Base-by-base conservation (phyloP, 148 eudicot genomes). In the Gaultheria prostrata region DNA sequence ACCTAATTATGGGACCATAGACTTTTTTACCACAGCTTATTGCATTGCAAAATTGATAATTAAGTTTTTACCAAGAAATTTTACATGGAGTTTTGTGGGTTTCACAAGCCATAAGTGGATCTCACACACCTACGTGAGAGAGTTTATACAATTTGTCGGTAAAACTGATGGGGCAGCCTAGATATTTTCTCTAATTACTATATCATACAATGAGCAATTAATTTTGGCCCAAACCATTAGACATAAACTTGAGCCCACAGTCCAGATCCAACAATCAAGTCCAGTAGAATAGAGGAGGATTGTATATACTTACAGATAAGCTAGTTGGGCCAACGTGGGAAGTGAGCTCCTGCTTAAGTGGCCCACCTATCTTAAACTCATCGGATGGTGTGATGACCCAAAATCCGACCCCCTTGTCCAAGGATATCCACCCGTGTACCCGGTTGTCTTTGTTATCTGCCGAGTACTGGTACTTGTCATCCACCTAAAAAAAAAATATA, bases 341-440 rank as follows among this genome's bases (percentile, higher is more conserved):
- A 11, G 96, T 93, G 75, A 94, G 94, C 77, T 94, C 98, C 77
- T 90, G 98, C 90, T 95, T 95, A 18, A 91, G 77, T 28, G 98
- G 98, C 15, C 98, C 98, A 17, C 84, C 98, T 7, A 89, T 46
- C 11, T 91, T 92, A 78, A 92, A 93, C 84, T 94, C 98, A 82
- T 89, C 87, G 71, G 89, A 93, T 0, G 98, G 96, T 18, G 95
- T 92, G 76, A 95, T 93, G 57, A 95, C 82, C 98, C 98, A 95
- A 54, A 94, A 88, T 46, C 98, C 98, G 1, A 89, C 70, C 0
- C 88, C 77, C 17, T 90, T 88, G 33, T 86, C 74, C 20, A 80
- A 70, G 50, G 86, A 83, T 13, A 95, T 90, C 98, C 98, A 95
- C 39, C 98, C 98, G 35, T 92, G 96, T 32, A 94, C 84, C 59